Evolutionary conservation across 306 rosid species (phyloP), one percentile per base, ranked within the genome.

Genomic region (Hippophae rhamnoides): DNA sequence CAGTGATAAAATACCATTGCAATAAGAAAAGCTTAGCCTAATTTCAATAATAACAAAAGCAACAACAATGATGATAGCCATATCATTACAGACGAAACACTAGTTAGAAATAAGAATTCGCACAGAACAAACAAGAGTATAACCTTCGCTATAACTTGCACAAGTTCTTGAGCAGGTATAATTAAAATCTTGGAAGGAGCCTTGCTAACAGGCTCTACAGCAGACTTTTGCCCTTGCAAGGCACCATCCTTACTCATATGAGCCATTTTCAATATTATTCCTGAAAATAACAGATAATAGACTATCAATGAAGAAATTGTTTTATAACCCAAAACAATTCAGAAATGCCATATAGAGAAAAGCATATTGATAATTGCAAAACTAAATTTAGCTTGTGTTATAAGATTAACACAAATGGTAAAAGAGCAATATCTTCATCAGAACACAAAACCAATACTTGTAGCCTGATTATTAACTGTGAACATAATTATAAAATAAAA

Each of bases 91-190:
- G 5, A 6, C 7, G 12, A 14, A 18, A 18, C 27, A 25, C 31
- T 45, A 6, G 42, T 45, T 48, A 8, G 10, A 27, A 12, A 52
- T 60, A 56, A 42, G 5, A 23, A 41, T 27, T 50, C 40, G 18
- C 66, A 47, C 45, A 41, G 61, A 47, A 41, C 60, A 40, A 81
- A 70, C 67, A 56, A 73, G 45, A 61, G 74, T 69, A 73, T 54
- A 64, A 92, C 99, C 99, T 88, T 85, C 5, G 93, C 95, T 54
- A 80, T 69, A 72, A 92, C 88, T 84, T 92, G 99, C 69, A 92
- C 99, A 73, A 92, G 81, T 42, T 92, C 95, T 56, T 77, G 73
- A 65, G 82, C 74, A 71, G 86, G 81, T 80, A 92, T 85, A 49
- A 82, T 79, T 58, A 88, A 58, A 52, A 74, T 88, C 81, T 84